A percentile compares a stretch with the other conserved stretches of the same genome.
phyloP scores from a whole-genome alignment of 768 basidiomycete genomes.

The Ramaria sp. region DNA sequence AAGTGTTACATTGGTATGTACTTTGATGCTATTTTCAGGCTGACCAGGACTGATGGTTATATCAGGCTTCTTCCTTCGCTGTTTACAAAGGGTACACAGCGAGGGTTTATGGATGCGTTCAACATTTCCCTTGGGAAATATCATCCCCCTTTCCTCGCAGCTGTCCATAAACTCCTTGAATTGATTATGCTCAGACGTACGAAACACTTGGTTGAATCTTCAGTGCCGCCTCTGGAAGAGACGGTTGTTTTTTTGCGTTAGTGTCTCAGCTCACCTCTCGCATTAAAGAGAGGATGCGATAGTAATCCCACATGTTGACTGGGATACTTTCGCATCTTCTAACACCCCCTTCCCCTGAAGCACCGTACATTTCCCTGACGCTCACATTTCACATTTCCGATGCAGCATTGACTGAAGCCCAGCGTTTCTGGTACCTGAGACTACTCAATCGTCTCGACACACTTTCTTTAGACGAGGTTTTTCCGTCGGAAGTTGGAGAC shows the following conservation, averaged over 20 bases:
- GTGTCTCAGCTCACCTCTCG: not conserved
- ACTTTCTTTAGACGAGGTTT: conserved; percentile 37
- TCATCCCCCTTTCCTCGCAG: conserved; percentile 34
- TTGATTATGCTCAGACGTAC: conserved; percentile 51
- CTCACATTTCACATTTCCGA: not conserved
- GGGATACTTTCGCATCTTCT: too few relatives aligned
- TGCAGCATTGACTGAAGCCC: conserved; percentile 38
- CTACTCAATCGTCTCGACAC: conserved; percentile 42
- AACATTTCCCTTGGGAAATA: conserved; percentile 43
- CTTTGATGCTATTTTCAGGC: not conserved
- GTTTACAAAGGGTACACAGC: conserved; percentile 37
- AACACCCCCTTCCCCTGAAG: not conserved
- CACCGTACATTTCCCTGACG: not conserved
- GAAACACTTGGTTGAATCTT: conserved; percentile 37
- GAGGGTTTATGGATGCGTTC: conserved; percentile 40
- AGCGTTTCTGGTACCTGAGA: conserved; percentile 52
- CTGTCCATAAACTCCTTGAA: conserved; percentile 36
- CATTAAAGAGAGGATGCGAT: too few relatives aligned
- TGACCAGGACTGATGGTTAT: conserved; percentile 10
- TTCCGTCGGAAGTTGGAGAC: conserved; percentile 22
- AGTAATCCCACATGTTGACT: too few relatives aligned
- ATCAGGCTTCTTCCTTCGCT: conserved; percentile 36
- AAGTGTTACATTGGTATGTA: conserved; percentile 31
- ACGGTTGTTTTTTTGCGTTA: conserved; percentile 38
- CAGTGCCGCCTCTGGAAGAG: conserved; percentile 48